Base-by-base conservation (phyloP, 176 grass and related monocot species). In the Eremochloa ophiuroides region DNA sequence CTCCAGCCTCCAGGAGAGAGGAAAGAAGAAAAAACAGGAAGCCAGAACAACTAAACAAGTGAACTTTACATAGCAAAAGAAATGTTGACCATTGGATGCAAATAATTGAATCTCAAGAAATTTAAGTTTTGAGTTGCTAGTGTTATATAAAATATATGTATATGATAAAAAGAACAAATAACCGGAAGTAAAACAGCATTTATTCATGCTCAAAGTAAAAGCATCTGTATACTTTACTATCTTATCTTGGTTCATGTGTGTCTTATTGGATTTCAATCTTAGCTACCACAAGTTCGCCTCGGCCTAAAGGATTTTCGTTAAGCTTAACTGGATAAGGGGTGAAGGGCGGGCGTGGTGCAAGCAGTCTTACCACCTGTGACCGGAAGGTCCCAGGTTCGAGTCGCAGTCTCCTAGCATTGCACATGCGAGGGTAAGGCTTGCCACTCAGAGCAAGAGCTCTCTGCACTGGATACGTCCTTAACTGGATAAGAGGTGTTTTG, bases 291-390 rank as follows among this genome's bases (percentile, higher is more conserved):
- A 33, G 20, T 61, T 50, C 50, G 28, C 3, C 16, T 33, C 6
- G 7, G 42, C n/a, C 18, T 44, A 20, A 12, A 77, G 16, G 5
- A 14, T 48, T 38, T 74, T 82, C 20, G 58, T 47, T 26, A 78
- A 77, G 50, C 55, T 59, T 59, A 84, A 46, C 73, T 69, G 28
- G 27, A 69, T 69, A 84, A 47, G 39, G 8, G 66, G 13, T n/a
- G n/a, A n/a, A n/a, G n/a, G n/a, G n/a, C n/a, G n/a, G n/a, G n/a
- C n/a, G n/a, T n/a, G n/a, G n/a, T n/a, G n/a, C n/a, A n/a, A n/a
- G n/a, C n/a, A n/a, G n/a, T n/a, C n/a, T n/a, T n/a, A n/a, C n/a
- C n/a, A n/a, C n/a, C n/a, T n/a, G n/a, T n/a, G n/a, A n/a, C n/a
- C n/a, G n/a, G n/a, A n/a, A n/a, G n/a, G n/a, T n/a, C n/a, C n/a